Evolutionary conservation across 2,329 filamentous ascomycete species (phyloP).

Genomic region (Aspergillus niger): DNA sequence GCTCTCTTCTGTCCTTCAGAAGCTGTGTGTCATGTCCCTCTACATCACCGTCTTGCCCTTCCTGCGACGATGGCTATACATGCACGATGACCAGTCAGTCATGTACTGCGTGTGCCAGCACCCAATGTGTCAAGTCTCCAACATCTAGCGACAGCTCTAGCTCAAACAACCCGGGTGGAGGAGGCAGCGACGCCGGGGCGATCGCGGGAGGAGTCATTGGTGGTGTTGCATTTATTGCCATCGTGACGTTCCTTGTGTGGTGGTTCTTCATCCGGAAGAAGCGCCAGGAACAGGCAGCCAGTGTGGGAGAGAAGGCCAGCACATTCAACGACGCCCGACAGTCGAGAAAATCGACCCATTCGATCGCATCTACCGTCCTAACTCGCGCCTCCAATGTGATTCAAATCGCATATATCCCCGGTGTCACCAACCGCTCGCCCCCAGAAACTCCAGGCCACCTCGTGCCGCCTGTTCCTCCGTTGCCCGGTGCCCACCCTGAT

Average conservation of each 20-base stretch:
- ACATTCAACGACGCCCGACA: slow-evolving; percentile 57
- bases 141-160: slow-evolving; percentile 32
- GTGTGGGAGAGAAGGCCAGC: slow-evolving; percentile 53
- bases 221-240: slow-evolving; percentile 72
- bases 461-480: slow-evolving; percentile 90
- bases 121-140: slow-evolving; percentile 54
- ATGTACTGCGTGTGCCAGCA: slow-evolving; percentile 62
- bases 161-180: slow-evolving; percentile 25
- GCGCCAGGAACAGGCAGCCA: slow-evolving; percentile 57
- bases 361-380: slow-evolving; percentile 91
- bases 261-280: slow-evolving; percentile 82
- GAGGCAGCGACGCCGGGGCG: slow-evolving; percentile 71
- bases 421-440: slow-evolving; percentile 87
- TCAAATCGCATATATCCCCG: slow-evolving; percentile 97
- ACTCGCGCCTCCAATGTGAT: slow-evolving; percentile 98
- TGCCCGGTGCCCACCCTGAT: slow-evolving; percentile 70
- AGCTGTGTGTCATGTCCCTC: slow-evolving; percentile 60
- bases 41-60: slow-evolving; percentile 59
- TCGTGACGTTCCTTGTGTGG: slow-evolving; percentile 80
- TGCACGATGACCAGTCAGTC: slow-evolving; percentile 62
- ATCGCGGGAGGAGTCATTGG: slow-evolving; percentile 92
- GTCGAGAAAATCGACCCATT: slow-evolving; percentile 79
- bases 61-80: slow-evolving; percentile 56
- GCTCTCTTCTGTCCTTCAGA: slow-evolving; percentile 31
- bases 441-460: slow-evolving; percentile 78